Percentiles rank a stretch among this genome's conserved stretches.
phyloP scores from a whole-genome alignment of 495 filamentous ascomycete genomes.

The Zalerion maritima region DNA sequence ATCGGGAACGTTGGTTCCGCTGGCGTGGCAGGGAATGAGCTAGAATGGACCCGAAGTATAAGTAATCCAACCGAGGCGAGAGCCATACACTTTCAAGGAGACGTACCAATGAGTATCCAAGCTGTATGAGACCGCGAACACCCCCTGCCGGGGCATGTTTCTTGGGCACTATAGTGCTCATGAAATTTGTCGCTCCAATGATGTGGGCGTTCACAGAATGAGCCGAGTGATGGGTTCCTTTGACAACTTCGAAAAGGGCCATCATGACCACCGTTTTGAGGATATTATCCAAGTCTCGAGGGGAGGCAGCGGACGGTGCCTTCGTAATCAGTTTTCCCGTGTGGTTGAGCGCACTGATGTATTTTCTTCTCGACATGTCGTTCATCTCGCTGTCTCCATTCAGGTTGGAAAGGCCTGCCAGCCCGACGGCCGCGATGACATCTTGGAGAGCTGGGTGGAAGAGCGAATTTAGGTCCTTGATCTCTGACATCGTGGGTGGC shows the following conservation, averaged over 20 bases:
- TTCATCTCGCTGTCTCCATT: slow-evolving; percentile 26
- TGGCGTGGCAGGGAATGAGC: slow-evolving; percentile 21
- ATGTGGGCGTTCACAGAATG: slow-evolving; percentile 5
- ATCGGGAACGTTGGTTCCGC: slow-evolving; percentile 16
- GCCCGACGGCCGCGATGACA: slow-evolving; percentile 35
- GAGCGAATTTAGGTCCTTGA: slow-evolving; percentile 12
- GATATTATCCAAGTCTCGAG: slow-evolving; percentile 13
- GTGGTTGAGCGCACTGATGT: slow-evolving; percentile 23
- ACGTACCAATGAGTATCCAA: too few relatives aligned
- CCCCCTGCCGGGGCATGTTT: too few relatives aligned
- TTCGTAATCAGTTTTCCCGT: slow-evolving; percentile 20
- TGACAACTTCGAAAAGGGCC: slow-evolving; percentile 35
- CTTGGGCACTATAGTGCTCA: too few relatives aligned
- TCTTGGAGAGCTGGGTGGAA: slow-evolving; percentile 14
- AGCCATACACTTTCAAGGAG: too few relatives aligned
- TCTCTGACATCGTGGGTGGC: slow-evolving; percentile 18
- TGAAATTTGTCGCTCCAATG: too few relatives aligned
- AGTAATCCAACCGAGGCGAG: slow-evolving; percentile 8
- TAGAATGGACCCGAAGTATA: slow-evolving; percentile 9
- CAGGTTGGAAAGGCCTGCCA: slow-evolving; percentile 31
- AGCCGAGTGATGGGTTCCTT: too few relatives aligned
- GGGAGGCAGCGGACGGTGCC: too few relatives aligned
- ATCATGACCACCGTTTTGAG: slow-evolving; percentile 26
- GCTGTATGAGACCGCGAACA: too few relatives aligned
- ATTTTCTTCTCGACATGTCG: slow-evolving; percentile 23